phyloP scores from a whole-genome alignment of 2,329 filamentous ascomycete genomes.

The Fusarium sambucinum region DNA sequence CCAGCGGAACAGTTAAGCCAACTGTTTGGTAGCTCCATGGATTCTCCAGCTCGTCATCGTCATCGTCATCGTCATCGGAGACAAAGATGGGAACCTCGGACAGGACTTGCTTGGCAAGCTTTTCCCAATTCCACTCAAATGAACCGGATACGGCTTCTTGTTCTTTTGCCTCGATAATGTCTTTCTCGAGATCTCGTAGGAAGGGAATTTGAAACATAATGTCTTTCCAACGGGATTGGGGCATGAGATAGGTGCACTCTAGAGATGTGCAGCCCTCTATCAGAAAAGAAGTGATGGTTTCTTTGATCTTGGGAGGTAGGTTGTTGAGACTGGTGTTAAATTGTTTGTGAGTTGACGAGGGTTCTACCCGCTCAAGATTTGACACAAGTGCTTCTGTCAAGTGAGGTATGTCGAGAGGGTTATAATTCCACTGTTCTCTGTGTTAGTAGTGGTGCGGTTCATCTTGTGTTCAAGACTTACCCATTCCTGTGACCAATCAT shows the following conservation, averaged over 20 bases:
- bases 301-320: neutral
- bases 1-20: neutral
- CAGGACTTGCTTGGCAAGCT: neutral
- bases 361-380: neutral
- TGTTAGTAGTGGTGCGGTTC: neutral
- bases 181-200: neutral
- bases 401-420: neutral
- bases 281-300: neutral
- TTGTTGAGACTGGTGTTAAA: neutral
- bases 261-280: neutral
- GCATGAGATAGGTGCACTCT: neutral
- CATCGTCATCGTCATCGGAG: neutral
- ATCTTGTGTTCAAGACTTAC: neutral
- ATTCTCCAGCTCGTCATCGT: neutral
- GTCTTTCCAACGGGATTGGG: neutral
- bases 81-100: neutral
- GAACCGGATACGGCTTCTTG: neutral
- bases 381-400: neutral
- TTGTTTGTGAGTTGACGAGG: neutral
- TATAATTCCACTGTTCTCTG: neutral
- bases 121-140: slow-evolving; percentile 11
- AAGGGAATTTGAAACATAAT: neutral
- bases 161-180: neutral
- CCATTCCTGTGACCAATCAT: neutral
- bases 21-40: neutral